Evolutionary conservation across 176 grass and related monocot species (phyloP).

Genomic region (Carex kokanica): DNA sequence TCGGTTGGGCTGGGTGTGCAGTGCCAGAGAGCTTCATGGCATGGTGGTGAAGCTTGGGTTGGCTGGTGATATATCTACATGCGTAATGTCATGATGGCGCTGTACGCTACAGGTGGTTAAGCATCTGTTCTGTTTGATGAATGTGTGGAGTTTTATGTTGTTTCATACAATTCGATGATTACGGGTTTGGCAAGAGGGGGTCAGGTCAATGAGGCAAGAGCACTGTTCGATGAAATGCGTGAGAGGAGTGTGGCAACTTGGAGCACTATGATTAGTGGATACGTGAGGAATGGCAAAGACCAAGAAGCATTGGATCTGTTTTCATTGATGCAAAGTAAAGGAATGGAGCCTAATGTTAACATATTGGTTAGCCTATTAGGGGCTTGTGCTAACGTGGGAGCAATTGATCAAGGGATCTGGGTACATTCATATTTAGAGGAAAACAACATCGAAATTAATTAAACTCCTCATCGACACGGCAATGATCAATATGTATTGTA

Average conservation of each 20-base stretch:
- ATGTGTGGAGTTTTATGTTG: conserved; percentile 39
- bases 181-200: conserved; percentile 42
- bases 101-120: conserved; percentile 51
- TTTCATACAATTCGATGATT: conserved; percentile 62
- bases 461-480: conserved; percentile 40
- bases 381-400: conserved; percentile 49
- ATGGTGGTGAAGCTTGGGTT: conserved; percentile 71
- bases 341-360: conserved; percentile 61
- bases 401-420: conserved; percentile 57
- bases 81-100: conserved; percentile 57
- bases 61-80: conserved; percentile 39
- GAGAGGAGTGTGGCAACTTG: conserved; percentile 45
- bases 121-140: conserved; percentile 31
- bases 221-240: conserved; percentile 63
- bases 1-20: conserved; percentile 28
- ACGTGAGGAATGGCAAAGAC: conserved; percentile 30
- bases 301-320: conserved; percentile 59
- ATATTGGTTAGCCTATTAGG: conserved; percentile 57
- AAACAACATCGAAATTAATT: conserved; percentile 37
- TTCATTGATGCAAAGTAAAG: conserved; percentile 39
- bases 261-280: conserved; percentile 67
- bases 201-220: conserved; percentile 35
- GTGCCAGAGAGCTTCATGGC: conserved; percentile 49
- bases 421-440: conserved; percentile 53
- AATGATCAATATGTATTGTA: conserved; percentile 68